Evolutionary conservation across 805 yeast genomes (phyloP).

Genomic region (Maudiozyma pseudohumilis): DNA sequence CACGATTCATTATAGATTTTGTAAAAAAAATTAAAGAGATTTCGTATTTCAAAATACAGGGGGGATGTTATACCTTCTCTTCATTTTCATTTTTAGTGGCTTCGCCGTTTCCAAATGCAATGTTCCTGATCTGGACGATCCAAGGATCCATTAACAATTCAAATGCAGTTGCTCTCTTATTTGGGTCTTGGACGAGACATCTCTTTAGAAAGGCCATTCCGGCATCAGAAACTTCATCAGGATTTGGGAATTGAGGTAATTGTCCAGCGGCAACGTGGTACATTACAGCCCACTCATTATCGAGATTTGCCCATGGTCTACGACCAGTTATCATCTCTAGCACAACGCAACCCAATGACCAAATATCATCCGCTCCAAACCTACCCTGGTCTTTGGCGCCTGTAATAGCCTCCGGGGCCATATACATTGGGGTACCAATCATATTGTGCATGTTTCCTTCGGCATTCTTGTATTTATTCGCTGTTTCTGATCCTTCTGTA

Average conservation of each 20-base stretch:
- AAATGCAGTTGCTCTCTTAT: conserved; percentile 69
- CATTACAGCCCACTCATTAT: conserved; percentile 98
- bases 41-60: no score
- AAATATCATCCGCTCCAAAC: conserved; percentile 56
- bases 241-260: conserved; percentile 71
- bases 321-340: conserved; percentile 95
- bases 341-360: conserved; percentile 96
- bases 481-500: background rate
- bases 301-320: conserved; percentile 95
- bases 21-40: no score
- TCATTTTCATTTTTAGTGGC: background rate
- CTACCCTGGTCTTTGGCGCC: conserved; percentile 43
- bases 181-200: conserved; percentile 78
- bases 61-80: background rate
- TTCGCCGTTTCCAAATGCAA: conserved; percentile 42
- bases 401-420: conserved; percentile 95
- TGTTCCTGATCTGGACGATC: conserved; percentile 63
- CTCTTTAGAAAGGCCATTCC: conserved; percentile 68
- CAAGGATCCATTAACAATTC: conserved; percentile 85
- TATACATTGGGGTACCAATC: conserved; percentile 97
- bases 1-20: no score
- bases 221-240: conserved; percentile 66
- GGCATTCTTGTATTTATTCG: background rate
- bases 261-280: conserved; percentile 96
- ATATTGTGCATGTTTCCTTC: conserved; percentile 21